Conservation (phyloP, 2,329 filamentous ascomycete species). For the Exophiala dermatitidis region DNA sequence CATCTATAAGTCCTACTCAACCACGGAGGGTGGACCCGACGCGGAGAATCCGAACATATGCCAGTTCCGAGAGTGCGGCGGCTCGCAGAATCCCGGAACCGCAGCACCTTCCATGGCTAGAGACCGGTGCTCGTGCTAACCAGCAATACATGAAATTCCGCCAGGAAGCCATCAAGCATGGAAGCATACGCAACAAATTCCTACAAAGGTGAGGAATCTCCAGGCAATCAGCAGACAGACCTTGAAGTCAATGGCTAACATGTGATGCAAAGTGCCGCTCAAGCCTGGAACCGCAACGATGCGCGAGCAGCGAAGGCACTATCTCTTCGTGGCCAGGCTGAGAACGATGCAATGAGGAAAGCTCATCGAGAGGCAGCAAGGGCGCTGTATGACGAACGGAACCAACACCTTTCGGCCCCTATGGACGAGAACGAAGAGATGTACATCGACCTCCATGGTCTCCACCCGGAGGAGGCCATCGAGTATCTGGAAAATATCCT, state of each 20-base stretch:
- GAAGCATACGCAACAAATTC: constrained; percentile 93
- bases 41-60: constrained; percentile 50
- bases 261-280: constrained; percentile 61
- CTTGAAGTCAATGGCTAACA: neutral
- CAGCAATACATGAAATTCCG: constrained; percentile 91
- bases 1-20: constrained; percentile 62
- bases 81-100: constrained; percentile 79
- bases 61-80: constrained; percentile 51
- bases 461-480: constrained; percentile 96
- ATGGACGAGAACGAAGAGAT: constrained; percentile 58
- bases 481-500: constrained; percentile 87
- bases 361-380: constrained; percentile 89
- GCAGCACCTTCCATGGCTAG: constrained; percentile 91
- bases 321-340: constrained; percentile 86
- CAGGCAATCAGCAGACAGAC: neutral
- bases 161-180: constrained; percentile 94
- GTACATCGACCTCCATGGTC: constrained; percentile 92
- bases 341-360: constrained; percentile 96
- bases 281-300: constrained; percentile 98
- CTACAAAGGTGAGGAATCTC: constrained; percentile 65
- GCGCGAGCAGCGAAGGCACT: constrained; percentile 91
- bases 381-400: constrained; percentile 88
- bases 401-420: constrained; percentile 55
- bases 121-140: constrained; percentile 85
- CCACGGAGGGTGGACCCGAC: constrained; percentile 42